phyloP scores from a whole-genome alignment of 371 early-diverging fungal genomes.

The Rhizopus delemar region DNA sequence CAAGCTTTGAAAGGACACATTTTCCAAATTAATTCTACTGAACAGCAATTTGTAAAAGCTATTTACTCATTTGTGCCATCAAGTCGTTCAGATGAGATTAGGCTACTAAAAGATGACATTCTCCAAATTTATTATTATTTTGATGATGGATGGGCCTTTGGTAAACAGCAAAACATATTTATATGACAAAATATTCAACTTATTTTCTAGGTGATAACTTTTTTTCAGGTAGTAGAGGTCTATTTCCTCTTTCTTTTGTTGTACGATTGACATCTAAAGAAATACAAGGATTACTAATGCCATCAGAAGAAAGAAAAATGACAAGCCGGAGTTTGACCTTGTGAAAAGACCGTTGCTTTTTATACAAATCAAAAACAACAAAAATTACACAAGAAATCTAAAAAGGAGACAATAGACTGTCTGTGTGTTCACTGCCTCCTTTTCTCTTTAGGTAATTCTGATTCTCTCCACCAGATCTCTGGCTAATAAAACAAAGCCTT shows the following conservation, averaged over 20 bases:
- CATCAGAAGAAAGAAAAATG: constrained; percentile 15
- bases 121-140: constrained; percentile 56
- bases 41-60: constrained; percentile 24
- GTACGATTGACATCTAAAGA: constrained; percentile 22
- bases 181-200: not conserved
- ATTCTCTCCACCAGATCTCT: too few relatives aligned
- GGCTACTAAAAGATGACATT: constrained; percentile 59
- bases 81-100: constrained; percentile 63
- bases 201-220: constrained; percentile 26
- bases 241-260: constrained; percentile 31
- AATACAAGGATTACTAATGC: constrained; percentile 16
- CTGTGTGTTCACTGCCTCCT: too few relatives aligned
- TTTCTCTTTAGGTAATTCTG: too few relatives aligned
- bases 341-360: too few relatives aligned
- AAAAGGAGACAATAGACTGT: too few relatives aligned
- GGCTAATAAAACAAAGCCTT: too few relatives aligned
- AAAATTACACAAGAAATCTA: too few relatives aligned
- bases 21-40: constrained; percentile 23
- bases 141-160: constrained; percentile 74
- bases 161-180: constrained; percentile 20
- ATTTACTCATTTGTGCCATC: constrained; percentile 23
- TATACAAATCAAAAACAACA: too few relatives aligned
- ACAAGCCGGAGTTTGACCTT: too few relatives aligned
- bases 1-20: constrained; percentile 21
- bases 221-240: constrained; percentile 26